Percentiles rank a stretch among this genome's conserved stretches.
phyloP scores from a whole-genome alignment of 176 grass and related monocot species.

The Thinopyrum elongatum region DNA sequence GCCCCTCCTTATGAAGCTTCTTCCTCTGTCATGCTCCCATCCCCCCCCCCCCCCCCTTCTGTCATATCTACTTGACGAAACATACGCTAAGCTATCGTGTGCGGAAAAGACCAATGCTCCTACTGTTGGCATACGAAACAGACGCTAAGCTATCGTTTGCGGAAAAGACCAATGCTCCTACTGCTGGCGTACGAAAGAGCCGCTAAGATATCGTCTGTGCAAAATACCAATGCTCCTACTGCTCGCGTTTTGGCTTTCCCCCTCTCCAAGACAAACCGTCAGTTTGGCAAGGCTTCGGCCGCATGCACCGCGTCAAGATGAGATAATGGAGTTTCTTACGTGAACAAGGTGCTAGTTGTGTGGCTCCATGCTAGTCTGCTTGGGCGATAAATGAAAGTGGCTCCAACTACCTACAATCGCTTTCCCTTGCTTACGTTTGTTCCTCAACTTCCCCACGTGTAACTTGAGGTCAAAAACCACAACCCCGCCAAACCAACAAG shows the following conservation, averaged over 20 bases:
- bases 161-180: neutral
- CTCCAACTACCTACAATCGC: neutral
- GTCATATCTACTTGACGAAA: neutral
- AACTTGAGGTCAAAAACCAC: neutral
- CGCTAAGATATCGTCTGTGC: neutral
- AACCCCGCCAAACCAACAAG: neutral
- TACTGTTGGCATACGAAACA: too few species aligned
- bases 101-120: too few species aligned
- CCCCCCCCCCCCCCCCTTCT: neutral
- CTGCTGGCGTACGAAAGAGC: too few species aligned
- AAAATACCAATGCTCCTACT: neutral
- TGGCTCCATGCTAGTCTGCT: too few species aligned
- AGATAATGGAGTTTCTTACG: neutral
- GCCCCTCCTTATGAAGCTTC: too few species aligned
- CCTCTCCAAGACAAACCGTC: neutral
- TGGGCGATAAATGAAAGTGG: neutral
- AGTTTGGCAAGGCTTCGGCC: neutral
- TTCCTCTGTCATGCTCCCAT: too few species aligned
- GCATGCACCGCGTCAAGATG: neutral
- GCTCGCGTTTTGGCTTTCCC: neutral
- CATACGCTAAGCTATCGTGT: neutral
- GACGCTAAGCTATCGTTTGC: too few species aligned
- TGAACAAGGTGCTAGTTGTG: neutral
- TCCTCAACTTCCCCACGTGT: too few species aligned
- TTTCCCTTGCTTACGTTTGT: neutral